Base-by-base conservation (phyloP, 768 basidiomycete genomes). In the Kwoniella europaea region DNA sequence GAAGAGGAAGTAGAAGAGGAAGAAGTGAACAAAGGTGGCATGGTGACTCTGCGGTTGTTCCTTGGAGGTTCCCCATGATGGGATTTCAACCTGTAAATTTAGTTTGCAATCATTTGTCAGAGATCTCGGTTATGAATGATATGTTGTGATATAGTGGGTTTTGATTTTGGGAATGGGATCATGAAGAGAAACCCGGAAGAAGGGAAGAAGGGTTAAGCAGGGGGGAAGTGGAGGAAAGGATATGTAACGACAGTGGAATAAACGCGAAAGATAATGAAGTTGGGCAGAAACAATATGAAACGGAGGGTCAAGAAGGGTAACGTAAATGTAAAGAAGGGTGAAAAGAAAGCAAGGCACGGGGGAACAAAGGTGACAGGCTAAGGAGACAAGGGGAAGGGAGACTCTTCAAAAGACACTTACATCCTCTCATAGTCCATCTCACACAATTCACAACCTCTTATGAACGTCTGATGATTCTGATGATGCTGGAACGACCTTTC, bases 401-500 rank as follows among this genome's bases (percentile, higher is more conserved):
- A 29, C 5, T 29, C 3, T 6, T 4, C 29, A 29, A 44, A 22
- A 46, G 1, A 50, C 42, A 62, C 63, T 66, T 20, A 66, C 65
- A 66, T 58, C 29, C 42, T 20, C n/a, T 66, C 55, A 46, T 66
- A 57, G 24, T 58, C 42, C 27, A 42, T 58, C 43, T 56, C 60
- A 54, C 68, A 69, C 12, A 69, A 35, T 61, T 54, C 60, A 35
- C 68, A 69, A 15, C 68, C 68, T 27, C 50, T 69, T 2, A 69
- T 53, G 29, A 63, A 62, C 13, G 10, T 41, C 13, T 15, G 10
- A 46, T 69, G 68, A 3, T 10, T 16, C 18, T 50, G 22, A 56
- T 69, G 61, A 10, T 35, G 12, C 16, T 56, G 20, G 16, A 43
- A 57, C 22, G n/a, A 22, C 43, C 22, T 41, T 46, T 57, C 65